phyloP scores from a whole-genome alignment of 768 basidiomycete species.

The Auriculariales sp. region DNA sequence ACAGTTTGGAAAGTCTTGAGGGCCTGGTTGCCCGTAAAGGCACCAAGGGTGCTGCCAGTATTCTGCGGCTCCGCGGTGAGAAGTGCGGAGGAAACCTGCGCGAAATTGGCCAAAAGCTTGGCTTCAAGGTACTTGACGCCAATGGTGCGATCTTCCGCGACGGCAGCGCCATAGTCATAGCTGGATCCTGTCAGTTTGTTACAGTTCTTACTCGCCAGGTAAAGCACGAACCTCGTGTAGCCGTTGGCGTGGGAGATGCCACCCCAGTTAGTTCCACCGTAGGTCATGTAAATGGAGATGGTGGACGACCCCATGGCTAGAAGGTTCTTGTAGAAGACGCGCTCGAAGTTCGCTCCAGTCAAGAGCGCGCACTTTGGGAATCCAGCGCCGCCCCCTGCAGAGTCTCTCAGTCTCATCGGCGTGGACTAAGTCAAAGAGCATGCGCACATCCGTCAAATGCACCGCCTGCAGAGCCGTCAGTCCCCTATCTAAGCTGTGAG shows the following conservation, averaged over 20 bases:
- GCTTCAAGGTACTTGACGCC: constrained; percentile 16
- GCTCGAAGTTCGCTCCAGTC: constrained; percentile 28
- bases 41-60: constrained; percentile 4
- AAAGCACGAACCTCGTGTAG: too few species aligned
- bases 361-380: constrained; percentile 9
- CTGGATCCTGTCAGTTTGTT: too few species aligned
- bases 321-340: constrained; percentile 36
- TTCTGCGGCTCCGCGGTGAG: constrained; percentile 10
- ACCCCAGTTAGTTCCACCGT: constrained; percentile 38
- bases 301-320: constrained; percentile 33
- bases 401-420: too few species aligned
- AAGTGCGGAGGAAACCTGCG: constrained; percentile 13
- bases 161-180: constrained; percentile 14
- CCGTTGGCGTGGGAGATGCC: constrained; percentile 40
- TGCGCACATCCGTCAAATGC: constrained; percentile 34
- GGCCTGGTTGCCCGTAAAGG: constrained; percentile 8
- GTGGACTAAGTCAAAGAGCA: too few species aligned
- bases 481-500: too few species aligned
- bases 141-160: constrained; percentile 15
- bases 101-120: constrained; percentile 16
- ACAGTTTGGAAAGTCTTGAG: constrained; percentile 9
- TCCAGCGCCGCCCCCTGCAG: constrained; percentile 11
- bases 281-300: constrained; percentile 37
- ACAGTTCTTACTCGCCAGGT: too few species aligned
- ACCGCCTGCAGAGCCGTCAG: too few species aligned